These are phyloP conservation scores for Kokia cookei DNA, from an alignment of 441 rosid species.

Conservation along the genomic window DNA sequence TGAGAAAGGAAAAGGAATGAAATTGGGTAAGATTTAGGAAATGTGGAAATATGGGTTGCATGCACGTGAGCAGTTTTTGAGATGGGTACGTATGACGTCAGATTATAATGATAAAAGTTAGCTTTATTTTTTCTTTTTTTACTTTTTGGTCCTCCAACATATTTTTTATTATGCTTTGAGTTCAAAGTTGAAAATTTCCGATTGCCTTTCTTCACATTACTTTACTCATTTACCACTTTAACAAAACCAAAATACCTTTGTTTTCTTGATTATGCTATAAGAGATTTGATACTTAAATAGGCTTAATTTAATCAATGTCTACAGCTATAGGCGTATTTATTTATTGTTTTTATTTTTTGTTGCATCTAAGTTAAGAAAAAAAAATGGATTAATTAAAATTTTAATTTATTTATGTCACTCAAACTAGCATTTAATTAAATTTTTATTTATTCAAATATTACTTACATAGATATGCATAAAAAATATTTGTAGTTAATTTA, in stretches of 20 bases:
- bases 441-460: too few relatives aligned
- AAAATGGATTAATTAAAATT: too few relatives aligned
- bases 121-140: slow-evolving; percentile 18
- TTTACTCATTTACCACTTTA: not conserved
- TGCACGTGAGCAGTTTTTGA: slow-evolving; percentile 25
- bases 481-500: too few relatives aligned
- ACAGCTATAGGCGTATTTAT: not conserved
- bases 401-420: too few relatives aligned
- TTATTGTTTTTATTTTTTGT: too few relatives aligned
- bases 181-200: slow-evolving; percentile 10
- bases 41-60: slow-evolving; percentile 3
- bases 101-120: slow-evolving; percentile 20
- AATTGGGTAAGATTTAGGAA: not conserved
- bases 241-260: not conserved
- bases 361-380: too few relatives aligned
- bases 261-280: not conserved
- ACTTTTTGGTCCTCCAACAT: slow-evolving; percentile 34
- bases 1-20: too few relatives aligned
- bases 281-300: too few relatives aligned
- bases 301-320: slow-evolving; percentile 24
- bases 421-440: too few relatives aligned
- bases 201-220: not conserved
- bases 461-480: too few relatives aligned
- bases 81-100: slow-evolving; percentile 9
- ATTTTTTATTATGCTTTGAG: slow-evolving; percentile 19